Conservation (phyloP, 1,284 basidiomycete genomes). For the Apiotrichum laibachii region DNA sequence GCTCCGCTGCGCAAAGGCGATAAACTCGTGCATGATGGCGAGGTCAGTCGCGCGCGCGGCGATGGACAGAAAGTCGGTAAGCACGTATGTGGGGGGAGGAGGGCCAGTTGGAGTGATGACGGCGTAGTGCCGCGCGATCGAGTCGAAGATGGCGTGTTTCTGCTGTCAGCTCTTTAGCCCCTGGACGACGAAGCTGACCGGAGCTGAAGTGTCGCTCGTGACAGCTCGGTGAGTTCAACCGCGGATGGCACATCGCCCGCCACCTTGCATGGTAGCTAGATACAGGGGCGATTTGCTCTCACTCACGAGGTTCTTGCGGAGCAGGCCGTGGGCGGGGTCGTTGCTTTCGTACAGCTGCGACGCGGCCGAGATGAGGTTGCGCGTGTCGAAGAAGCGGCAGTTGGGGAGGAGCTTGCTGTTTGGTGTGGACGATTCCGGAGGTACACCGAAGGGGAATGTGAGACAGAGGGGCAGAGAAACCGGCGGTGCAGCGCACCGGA, state of each 20-base stretch:
- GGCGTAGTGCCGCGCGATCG: slow-evolving; percentile 10
- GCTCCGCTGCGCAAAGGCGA: slow-evolving; percentile 7
- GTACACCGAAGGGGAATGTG: too few relatives aligned
- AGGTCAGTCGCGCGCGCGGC: slow-evolving; percentile 17
- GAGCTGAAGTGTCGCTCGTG: too few relatives aligned
- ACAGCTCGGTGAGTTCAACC: too few relatives aligned
- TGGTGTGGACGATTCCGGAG: neutral
- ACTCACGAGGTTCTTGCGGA: slow-evolving; percentile 23
- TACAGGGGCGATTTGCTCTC: too few relatives aligned
- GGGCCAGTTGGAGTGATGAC: slow-evolving; percentile 14
- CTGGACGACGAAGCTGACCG: too few relatives aligned
- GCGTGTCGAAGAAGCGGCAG: slow-evolving; percentile 32
- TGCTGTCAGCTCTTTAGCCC: neutral
- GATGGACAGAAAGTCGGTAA: slow-evolving; percentile 21
- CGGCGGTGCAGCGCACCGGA: too few relatives aligned
- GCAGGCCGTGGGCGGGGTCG: slow-evolving; percentile 12
- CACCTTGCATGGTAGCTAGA: too few relatives aligned
- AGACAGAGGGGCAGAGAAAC: too few relatives aligned
- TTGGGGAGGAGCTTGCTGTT: slow-evolving; percentile 34
- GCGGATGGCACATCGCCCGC: too few relatives aligned
- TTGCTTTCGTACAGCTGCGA: slow-evolving; percentile 14
- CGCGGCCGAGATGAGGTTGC: slow-evolving; percentile 17
- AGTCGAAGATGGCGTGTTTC: slow-evolving; percentile 21
- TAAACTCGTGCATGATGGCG: slow-evolving; percentile 19
- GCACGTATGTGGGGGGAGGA: slow-evolving; percentile 12